Evolutionary conservation across 805 yeast genomes (phyloP), one percentile per base, ranked within the genome.

Genomic region (Metschnikowia kofuensis): DNA sequence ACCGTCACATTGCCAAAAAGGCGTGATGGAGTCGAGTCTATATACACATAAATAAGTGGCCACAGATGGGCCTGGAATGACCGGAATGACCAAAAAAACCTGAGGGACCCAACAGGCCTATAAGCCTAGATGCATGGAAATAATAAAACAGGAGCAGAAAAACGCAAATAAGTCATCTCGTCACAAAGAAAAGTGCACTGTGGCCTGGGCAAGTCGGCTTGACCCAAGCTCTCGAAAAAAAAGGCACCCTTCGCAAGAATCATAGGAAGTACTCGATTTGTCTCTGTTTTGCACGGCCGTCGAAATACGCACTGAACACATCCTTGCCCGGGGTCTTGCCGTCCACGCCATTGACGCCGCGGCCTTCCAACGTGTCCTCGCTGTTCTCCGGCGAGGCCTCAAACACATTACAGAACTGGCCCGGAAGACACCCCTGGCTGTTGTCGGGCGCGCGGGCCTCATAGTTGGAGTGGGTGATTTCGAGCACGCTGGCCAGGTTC

Each of bases 371-470:
- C 10, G 80, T 76, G 54, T 77, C 85, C 54, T 79, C 79, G 45
- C 83, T 86, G 63, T 91, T 90, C 59, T 90, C 97, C 0, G 98
- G 98, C 7, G 97, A 94, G 12, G 97, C 98, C 54, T 89, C 98
- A 67, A 94, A 94, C 1, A 95, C 96, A 62, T 94, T 94, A 68
- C 92, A 94, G 46, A 81, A 83, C 40, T 87, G 85, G 27, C 83
- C 81, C 43, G 74, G 68, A 28, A 70, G 60, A 27, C 66, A 65
- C 8, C 68, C 70, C 42, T 64, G 66, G 11, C 45, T 40, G 31
- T 47, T 50, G 10, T 41, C 35, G 7, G 16, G n/a, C 21, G 43
- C 21, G 42, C 60, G 64, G 34, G 54, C 45, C 38, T 60, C 60
- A 50, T 79, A 81, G 56, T 78, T 80, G 40, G 75, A 65, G 55